Percentiles rank a stretch among this genome's conserved stretches.
Evolutionary conservation across 108 stramenopile species (phyloP).

Genomic region (Nitzschia sp.): DNA sequence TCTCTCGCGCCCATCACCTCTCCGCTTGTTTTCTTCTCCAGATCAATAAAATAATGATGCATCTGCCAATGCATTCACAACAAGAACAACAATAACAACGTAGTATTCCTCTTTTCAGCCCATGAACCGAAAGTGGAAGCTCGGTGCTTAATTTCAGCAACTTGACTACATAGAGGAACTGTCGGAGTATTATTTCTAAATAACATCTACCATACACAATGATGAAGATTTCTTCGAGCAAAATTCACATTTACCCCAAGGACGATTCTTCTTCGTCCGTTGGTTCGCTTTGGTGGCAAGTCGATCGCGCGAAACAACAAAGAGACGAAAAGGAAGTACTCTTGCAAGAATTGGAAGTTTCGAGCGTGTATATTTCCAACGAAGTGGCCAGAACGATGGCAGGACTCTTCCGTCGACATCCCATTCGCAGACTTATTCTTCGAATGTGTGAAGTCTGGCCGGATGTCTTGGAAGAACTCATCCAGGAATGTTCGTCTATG

Average conservation of each 20-base stretch:
- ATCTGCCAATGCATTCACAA: too few relatives aligned
- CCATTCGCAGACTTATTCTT: background rate
- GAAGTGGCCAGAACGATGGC: background rate
- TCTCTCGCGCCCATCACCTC: too few relatives aligned
- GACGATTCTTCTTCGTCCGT: background rate
- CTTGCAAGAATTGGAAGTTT: constrained; percentile 1
- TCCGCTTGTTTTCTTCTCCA: too few relatives aligned
- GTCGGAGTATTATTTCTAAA: too few relatives aligned
- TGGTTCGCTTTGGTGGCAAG: background rate
- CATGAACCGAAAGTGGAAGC: too few relatives aligned
- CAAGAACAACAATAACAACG: too few relatives aligned
- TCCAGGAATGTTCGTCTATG: background rate
- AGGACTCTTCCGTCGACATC: background rate
- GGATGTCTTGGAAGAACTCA: background rate
- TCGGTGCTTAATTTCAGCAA: too few relatives aligned
- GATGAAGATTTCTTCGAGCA: background rate
- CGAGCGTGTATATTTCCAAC: constrained; percentile 2
- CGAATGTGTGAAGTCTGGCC: constrained; percentile 7
- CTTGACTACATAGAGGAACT: too few relatives aligned
- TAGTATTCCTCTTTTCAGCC: too few relatives aligned
- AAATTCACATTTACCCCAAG: background rate
- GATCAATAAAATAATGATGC: too few relatives aligned
- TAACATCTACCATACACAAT: background rate
- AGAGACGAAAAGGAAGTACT: background rate
- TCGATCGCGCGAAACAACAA: background rate